Evolutionary conservation across 2,329 filamentous ascomycete genomes (phyloP).

Genomic region (Periconia macrospinosa): DNA sequence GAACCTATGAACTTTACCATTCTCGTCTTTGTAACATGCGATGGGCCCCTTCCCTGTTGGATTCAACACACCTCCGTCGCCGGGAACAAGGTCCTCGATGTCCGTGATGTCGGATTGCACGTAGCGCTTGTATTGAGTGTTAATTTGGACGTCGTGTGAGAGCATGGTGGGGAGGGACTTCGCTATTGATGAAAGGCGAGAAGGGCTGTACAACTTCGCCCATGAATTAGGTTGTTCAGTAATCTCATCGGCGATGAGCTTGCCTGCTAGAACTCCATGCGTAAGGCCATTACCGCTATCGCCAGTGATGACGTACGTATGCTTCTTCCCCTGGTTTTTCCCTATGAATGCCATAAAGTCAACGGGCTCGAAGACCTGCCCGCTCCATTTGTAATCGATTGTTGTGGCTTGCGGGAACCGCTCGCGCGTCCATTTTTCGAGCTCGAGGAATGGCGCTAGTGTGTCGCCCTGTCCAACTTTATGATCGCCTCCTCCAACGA

Average conservation of each 20-base stretch:
- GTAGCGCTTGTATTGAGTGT: conserved; percentile 59
- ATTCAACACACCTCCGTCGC: conserved; percentile 58
- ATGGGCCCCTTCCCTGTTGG: conserved; percentile 50
- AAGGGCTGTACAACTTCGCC: conserved; percentile 55
- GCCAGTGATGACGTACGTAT: conserved; percentile 58
- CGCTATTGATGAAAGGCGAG: conserved; percentile 48
- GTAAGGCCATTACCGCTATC: conserved; percentile 62
- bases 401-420: conserved; percentile 55
- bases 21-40: conserved; percentile 60
- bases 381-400: conserved; percentile 61
- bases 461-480: conserved; percentile 59
- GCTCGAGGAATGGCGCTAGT: conserved; percentile 51
- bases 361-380: conserved; percentile 59
- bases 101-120: conserved; percentile 58
- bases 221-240: conserved; percentile 54
- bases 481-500: conserved; percentile 61
- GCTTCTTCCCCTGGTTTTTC: conserved; percentile 55
- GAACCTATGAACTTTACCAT: conserved; percentile 54
- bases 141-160: conserved; percentile 57
- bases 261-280: conserved; percentile 57
- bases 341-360: conserved; percentile 61
- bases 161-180: conserved; percentile 53
- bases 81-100: conserved; percentile 57
- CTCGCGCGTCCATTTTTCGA: conserved; percentile 57
- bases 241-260: conserved; percentile 58